Conservation (phyloP, 176 grass and related monocot genomes). For the Aegilops tauschii region DNA sequence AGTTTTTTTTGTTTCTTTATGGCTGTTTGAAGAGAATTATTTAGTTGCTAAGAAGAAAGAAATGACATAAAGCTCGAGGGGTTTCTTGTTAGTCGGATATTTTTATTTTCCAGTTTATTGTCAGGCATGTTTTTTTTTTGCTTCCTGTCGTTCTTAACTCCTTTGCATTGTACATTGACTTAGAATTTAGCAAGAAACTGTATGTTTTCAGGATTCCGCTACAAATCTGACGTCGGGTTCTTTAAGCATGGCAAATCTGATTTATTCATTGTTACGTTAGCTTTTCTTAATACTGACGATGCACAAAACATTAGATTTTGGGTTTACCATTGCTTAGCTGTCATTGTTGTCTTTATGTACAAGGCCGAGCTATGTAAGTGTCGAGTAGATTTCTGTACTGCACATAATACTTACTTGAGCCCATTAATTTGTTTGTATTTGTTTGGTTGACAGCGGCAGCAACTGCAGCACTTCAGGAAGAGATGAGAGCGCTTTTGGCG, state of each 20-base stretch:
- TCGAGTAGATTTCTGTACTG: background rate
- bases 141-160: background rate
- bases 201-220: background rate
- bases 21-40: background rate
- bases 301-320: conserved; percentile 3
- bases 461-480: conserved; percentile 46
- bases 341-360: conserved; percentile 12
- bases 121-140: background rate
- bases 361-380: background rate
- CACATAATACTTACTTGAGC: background rate
- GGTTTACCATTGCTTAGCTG: background rate
- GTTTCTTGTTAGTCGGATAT: background rate
- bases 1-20: conserved; percentile 9
- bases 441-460: conserved; percentile 38
- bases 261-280: conserved; percentile 17
- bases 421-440: background rate
- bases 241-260: no score
- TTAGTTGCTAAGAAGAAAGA: background rate
- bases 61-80: background rate
- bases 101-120: background rate
- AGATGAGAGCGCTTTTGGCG: conserved; percentile 47
- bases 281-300: background rate
- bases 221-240: no score
- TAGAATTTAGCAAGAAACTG: background rate
- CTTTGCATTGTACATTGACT: background rate